Base-by-base conservation (phyloP, 305 asterid genomes). In the Ilex paraguariensis region DNA sequence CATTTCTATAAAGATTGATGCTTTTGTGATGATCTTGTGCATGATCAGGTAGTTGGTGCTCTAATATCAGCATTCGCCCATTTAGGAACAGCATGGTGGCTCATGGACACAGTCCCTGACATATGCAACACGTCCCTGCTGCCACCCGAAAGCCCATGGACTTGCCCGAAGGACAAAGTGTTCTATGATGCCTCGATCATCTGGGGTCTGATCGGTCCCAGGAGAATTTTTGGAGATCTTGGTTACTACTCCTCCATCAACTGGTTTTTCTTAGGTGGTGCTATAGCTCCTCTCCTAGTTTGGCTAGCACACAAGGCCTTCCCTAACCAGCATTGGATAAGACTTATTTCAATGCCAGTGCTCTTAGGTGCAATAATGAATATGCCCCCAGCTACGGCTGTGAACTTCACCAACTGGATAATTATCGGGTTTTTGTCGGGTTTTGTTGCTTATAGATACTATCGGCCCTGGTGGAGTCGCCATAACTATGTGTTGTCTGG, bases 11-110 rank as follows among this genome's bases (percentile, higher is more conserved):
- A 6, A 14, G 10, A 14, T 6, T 54, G 45, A 54, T 39, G 12
- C 32, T 31, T 36, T 14, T 44, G 60, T 54, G 5, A 55, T 48
- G 13, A 36, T 36, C 11, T 58, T 62, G 36, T 21, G 28, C 28
- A 13, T 65, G 10, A 68, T 64, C 79, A 91, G 98, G 84, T 92
- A 15, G 81, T 78, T 46, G 97, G 98, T 58, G 86, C 98, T 51
- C 71, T 92, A 59, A 68, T 92, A 66, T 89, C 97, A 30, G 87
- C 93, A 13, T 54, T 89, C 10, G 84, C 79, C 14, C 97, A 92
- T 66, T 76, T 92, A 12, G 96, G 93, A 69, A 89, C 98, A 7
- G 95, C 98, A 46, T 92, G 96, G 98, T 89, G 97, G 97, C 97
- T 92, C 40, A 81, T 92, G 93, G 87, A 84, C 67, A 81, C 87